These are phyloP conservation scores for Phlebiopsis gigantea DNA, from an alignment of 768 basidiomycete genomes.

Conservation along the genomic window DNA sequence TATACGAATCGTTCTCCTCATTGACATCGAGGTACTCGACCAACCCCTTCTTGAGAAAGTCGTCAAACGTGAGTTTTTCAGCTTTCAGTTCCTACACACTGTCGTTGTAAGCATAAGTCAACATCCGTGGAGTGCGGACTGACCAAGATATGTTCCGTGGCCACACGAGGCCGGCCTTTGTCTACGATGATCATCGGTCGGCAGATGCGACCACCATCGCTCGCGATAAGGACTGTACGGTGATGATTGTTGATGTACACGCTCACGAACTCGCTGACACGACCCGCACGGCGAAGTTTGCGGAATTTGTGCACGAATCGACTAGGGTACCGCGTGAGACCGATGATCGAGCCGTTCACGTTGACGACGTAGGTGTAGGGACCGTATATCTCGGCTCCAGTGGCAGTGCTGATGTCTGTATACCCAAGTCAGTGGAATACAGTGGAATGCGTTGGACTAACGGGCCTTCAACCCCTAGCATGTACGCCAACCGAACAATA, in stretches of 20 bases:
- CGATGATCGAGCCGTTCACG: slow-evolving; percentile 94
- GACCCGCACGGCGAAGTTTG: slow-evolving; percentile 84
- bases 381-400: slow-evolving; percentile 95
- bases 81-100: slow-evolving; percentile 67
- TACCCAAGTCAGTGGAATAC: background rate
- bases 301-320: slow-evolving; percentile 90
- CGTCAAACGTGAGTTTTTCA: slow-evolving; percentile 79
- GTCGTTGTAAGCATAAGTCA: background rate
- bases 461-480: slow-evolving; percentile 96
- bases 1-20: slow-evolving; percentile 97
- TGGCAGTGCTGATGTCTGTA: slow-evolving; percentile 82
- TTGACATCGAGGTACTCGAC: slow-evolving; percentile 99
- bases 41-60: slow-evolving; percentile 86
- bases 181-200: slow-evolving; percentile 97
- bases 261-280: slow-evolving; percentile 94
- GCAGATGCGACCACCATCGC: slow-evolving; percentile 97
- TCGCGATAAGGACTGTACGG: slow-evolving; percentile 89
- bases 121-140: slow-evolving; percentile 20
- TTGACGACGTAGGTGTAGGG: slow-evolving; percentile 91
- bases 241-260: slow-evolving; percentile 97
- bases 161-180: slow-evolving; percentile 68
- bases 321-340: slow-evolving; percentile 76
- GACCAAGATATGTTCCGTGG: slow-evolving; percentile 75
- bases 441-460: slow-evolving; percentile 4
- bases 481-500: slow-evolving; percentile 80